phyloP scores from a whole-genome alignment of 2,329 filamentous ascomycete genomes.

The Ceratocystis huliohia region DNA sequence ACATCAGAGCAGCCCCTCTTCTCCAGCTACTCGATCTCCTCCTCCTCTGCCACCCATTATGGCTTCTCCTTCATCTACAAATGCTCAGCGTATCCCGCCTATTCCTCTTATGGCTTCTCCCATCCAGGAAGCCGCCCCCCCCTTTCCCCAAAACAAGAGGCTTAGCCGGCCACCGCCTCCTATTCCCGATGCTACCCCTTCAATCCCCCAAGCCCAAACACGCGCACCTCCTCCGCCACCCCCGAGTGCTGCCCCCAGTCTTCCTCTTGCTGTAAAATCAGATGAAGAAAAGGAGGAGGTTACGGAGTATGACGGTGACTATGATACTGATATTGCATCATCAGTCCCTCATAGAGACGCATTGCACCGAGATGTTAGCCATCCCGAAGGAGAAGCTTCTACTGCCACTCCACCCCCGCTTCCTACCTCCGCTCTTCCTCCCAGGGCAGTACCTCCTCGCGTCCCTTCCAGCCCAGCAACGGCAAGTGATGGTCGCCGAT shows the following conservation, averaged over 20 bases:
- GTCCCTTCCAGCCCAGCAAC: slow-evolving; percentile 46
- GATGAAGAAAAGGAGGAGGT: slow-evolving; percentile 59
- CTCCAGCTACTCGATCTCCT: slow-evolving; percentile 29
- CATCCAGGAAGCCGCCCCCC: slow-evolving; percentile 34
- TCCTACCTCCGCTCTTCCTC: slow-evolving; percentile 31
- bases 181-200: slow-evolving; percentile 44
- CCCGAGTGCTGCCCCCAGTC: slow-evolving; percentile 33
- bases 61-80: slow-evolving; percentile 20
- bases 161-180: slow-evolving; percentile 46
- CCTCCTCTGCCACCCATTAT: slow-evolving; percentile 31
- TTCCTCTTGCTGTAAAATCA: slow-evolving; percentile 30
- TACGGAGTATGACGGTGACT: slow-evolving; percentile 93
- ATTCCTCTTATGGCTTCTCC: slow-evolving; percentile 29
- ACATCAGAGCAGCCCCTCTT: slow-evolving; percentile 27
- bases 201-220: slow-evolving; percentile 37
- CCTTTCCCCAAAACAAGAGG: slow-evolving; percentile 37
- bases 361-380: slow-evolving; percentile 43
- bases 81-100: slow-evolving; percentile 25
- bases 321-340: slow-evolving; percentile 94
- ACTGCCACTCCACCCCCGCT: slow-evolving; percentile 41
- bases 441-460: slow-evolving; percentile 42
- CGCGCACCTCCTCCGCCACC: slow-evolving; percentile 56
- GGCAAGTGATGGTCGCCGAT: slow-evolving; percentile 40
- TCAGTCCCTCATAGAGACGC: slow-evolving; percentile 89
- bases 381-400: slow-evolving; percentile 44